Percentiles rank a stretch among this genome's conserved stretches.
Conservation (phyloP, 805 yeast genomes). For the Geotrichum ghanense region DNA sequence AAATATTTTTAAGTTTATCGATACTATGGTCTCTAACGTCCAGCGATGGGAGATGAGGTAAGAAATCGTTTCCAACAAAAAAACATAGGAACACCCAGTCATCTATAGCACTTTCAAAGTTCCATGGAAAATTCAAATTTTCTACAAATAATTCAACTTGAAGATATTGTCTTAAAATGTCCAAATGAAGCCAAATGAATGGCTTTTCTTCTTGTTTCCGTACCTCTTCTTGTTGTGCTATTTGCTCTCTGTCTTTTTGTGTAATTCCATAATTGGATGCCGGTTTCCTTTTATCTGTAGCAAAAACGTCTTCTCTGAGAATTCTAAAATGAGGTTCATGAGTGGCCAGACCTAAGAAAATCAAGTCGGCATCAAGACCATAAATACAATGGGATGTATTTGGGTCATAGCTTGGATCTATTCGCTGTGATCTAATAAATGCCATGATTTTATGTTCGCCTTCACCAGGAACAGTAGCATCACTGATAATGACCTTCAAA, state of each 20-base stretch:
- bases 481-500: slow-evolving; percentile 82
- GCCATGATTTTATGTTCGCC: slow-evolving; percentile 99
- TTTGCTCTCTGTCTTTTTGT: slow-evolving; percentile 40
- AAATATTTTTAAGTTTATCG: slow-evolving; percentile 64
- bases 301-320: slow-evolving; percentile 92
- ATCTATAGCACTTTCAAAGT: slow-evolving; percentile 89
- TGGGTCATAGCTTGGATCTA: slow-evolving; percentile 79
- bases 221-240: slow-evolving; percentile 27
- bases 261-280: slow-evolving; percentile 46
- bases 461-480: slow-evolving; percentile 97
- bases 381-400: slow-evolving; percentile 93
- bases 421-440: slow-evolving; percentile 80
- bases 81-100: slow-evolving; percentile 99
- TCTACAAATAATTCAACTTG: slow-evolving; percentile 70
- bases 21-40: slow-evolving; percentile 94
- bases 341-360: slow-evolving; percentile 89
- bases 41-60: slow-evolving; percentile 90
- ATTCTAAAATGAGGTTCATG: slow-evolving; percentile 96
- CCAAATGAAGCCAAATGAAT: slow-evolving; percentile 87
- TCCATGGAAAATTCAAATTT: slow-evolving; percentile 60
- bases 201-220: slow-evolving; percentile 47
- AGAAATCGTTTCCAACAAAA: slow-evolving; percentile 95
- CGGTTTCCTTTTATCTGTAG: slow-evolving; percentile 27
- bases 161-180: slow-evolving; percentile 77
- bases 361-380: slow-evolving; percentile 96